Base-by-base conservation (phyloP, 106 monocot species). In the Phalaenopsis aphrodite region DNA sequence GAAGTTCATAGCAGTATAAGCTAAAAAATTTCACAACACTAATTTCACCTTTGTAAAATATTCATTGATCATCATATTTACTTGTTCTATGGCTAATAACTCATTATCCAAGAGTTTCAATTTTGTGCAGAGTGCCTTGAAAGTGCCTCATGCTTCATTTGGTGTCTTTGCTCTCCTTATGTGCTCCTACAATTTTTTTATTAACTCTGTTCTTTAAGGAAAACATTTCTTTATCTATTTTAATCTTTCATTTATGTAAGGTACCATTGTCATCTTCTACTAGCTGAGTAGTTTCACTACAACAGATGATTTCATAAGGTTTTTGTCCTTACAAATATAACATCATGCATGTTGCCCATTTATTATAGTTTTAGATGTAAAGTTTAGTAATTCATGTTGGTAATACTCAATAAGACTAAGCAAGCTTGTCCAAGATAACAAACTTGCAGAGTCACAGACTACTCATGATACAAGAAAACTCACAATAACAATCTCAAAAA, bases 241-340 rank as follows among this genome's bases (percentile, higher is more conserved):
- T 77, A 24, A 77, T 48, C 52, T 77, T 77, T 52, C 49, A 77
- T 55, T 24, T 77, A 9, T 52, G 12, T n/a, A 77, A 23, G 21
- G 77, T 55, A 5, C n/a, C 12, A 77, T 52, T 42, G 43, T 41
- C 14, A 3, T 16, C 48, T 49, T 45, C 43, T 1, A 45, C 43
- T 45, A n/a, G 46, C 23, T 15, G 47, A 3, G 76, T 18, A 4
- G 39, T 49, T 16, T 76, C 5, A 41, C 21, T 47, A 8, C 24
- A 4, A 24, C 48, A 6, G 2, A 16, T 5, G 1, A 74, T 5
- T 1, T 74, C 42, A 39, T 41, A 74, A 45, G 6, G 43, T 4
- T 45, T 4, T 45, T 45, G 3, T 45, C 43, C 48, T 76, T 48
- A 1, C 47, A 2, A 19, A n/a, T 45, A 48, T 0, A 15, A 76